Conservation (phyloP, 2,329 filamentous ascomycete genomes). For the Pseudogymnoascus sp. region DNA sequence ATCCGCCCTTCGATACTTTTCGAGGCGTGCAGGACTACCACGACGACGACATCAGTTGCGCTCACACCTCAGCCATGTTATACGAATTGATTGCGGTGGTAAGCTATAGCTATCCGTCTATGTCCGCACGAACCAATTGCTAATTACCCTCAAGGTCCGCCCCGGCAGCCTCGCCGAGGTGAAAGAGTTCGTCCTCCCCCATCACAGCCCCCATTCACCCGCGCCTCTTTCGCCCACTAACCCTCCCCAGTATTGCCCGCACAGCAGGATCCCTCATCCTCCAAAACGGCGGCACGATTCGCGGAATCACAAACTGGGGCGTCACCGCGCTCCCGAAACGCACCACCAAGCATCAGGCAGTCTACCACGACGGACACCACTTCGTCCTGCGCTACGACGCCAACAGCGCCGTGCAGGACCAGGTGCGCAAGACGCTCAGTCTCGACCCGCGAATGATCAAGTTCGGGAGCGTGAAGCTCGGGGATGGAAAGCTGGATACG, state of each 20-base stretch:
- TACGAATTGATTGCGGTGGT: slow-evolving; percentile 98
- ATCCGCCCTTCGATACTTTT: slow-evolving; percentile 2
- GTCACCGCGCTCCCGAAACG: slow-evolving; percentile 79
- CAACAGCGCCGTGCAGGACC: slow-evolving; percentile 64
- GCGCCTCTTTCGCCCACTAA: background rate
- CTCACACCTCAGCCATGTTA: slow-evolving; percentile 55
- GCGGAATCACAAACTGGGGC: slow-evolving; percentile 93
- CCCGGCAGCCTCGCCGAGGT: slow-evolving; percentile 85
- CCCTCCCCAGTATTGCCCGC: slow-evolving; percentile 66
- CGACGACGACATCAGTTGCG: slow-evolving; percentile 1
- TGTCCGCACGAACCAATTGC: background rate
- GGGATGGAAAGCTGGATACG: slow-evolving; percentile 52
- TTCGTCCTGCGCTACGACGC: slow-evolving; percentile 97
- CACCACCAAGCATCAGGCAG: slow-evolving; percentile 72
- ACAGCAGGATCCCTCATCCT: slow-evolving; percentile 80
- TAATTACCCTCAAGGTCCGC: slow-evolving; percentile 61
- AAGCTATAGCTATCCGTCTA: slow-evolving; percentile 33
- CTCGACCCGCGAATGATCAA: slow-evolving; percentile 89
- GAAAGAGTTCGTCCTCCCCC: slow-evolving; percentile 67
- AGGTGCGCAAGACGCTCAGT: slow-evolving; percentile 67
- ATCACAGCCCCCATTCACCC: slow-evolving; percentile 15
- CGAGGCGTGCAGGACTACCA: background rate
- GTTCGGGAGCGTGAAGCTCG: slow-evolving; percentile 80
- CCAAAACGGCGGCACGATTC: slow-evolving; percentile 77
- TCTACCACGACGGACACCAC: slow-evolving; percentile 83